Percentiles rank a stretch among this genome's conserved stretches.
Conservation (phyloP, 805 yeast genomes). For the Teunomyces cretensis region DNA sequence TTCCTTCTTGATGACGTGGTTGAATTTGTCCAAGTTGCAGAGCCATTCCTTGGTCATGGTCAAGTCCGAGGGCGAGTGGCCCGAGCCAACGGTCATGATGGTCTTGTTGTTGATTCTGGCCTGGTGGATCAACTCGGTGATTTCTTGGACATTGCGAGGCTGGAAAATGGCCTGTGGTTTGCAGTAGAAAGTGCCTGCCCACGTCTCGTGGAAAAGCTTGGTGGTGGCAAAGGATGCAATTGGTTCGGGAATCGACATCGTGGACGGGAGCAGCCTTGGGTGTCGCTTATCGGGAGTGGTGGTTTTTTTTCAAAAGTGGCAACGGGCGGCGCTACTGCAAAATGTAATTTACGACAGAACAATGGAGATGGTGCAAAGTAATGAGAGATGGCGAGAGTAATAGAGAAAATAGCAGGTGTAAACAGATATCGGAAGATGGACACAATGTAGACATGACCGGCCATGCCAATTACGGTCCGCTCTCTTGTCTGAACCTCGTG, state of each 20-base stretch:
- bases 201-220: constrained; percentile 56
- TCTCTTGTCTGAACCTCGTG: too few relatives aligned
- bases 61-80: constrained; percentile 91
- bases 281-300: too few relatives aligned
- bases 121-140: constrained; percentile 59
- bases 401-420: too few relatives aligned
- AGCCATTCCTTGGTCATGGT: constrained; percentile 90
- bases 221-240: constrained; percentile 38
- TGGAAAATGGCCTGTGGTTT: constrained; percentile 77
- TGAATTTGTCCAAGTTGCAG: constrained; percentile 76
- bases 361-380: too few relatives aligned
- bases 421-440: too few relatives aligned
- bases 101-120: constrained; percentile 65
- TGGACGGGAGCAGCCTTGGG: neutral
- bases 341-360: too few relatives aligned
- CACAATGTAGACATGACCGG: too few relatives aligned
- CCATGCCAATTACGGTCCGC: too few relatives aligned
- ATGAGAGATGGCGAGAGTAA: too few relatives aligned
- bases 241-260: constrained; percentile 33
- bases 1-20: constrained; percentile 48
- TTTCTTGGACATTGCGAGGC: constrained; percentile 70
- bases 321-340: neutral
- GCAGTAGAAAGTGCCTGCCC: constrained; percentile 90
- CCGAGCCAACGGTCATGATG: constrained; percentile 84
- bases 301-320: neutral